Base-by-base conservation (phyloP, 2,329 filamentous ascomycete species). In the Hypoxylon sp. region DNA sequence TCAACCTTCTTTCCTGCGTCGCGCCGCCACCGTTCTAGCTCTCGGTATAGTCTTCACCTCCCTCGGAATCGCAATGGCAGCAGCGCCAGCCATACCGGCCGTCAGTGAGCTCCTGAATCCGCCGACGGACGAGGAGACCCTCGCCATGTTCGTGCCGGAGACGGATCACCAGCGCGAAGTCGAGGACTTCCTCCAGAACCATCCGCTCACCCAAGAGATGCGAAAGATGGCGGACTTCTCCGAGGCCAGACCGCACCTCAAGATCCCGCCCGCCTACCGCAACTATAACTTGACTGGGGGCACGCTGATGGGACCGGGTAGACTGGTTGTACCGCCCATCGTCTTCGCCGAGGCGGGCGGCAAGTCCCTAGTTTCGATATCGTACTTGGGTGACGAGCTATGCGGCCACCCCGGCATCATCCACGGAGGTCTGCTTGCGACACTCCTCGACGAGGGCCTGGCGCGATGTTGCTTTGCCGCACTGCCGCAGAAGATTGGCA, bases 401-500 rank as follows among this genome's bases (percentile, higher is more conserved):
- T 97, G 93, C 76, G 95, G 95, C 1, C 94, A 98, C 78, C 92
- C 93, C 4, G 93, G 92, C 2, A 93, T 98, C 67, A 87, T 97
- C 5, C 96, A 98, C 77, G 95, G 95, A 52, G 95, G 95, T 0
- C 81, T 97, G 69, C 82, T 98, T 60, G 95, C 95, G n/a, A 97
- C 95, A 11, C 85, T 98, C 76, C 82, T 98, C 55, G 95, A 98
- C 75, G 95, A 98, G 78, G 93, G 93, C 0, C 82, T 98, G 44
- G 95, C 92, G 30, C 85, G 93, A 57, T 96, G 93, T 78, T 96
- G 92, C 75, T 97, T 98, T 79, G 89, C 88, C 4, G 93, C 93
- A 22, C 83, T 98, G 74, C 95, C 95, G 28, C 93, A 95, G 75
- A 92, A 93, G 71, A 87, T 96, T 68, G 90, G 90, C 65, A 85